Evolutionary conservation across 75 land plant genomes (phyloP).

Genomic region (Selaginella moellendorffii): DNA sequence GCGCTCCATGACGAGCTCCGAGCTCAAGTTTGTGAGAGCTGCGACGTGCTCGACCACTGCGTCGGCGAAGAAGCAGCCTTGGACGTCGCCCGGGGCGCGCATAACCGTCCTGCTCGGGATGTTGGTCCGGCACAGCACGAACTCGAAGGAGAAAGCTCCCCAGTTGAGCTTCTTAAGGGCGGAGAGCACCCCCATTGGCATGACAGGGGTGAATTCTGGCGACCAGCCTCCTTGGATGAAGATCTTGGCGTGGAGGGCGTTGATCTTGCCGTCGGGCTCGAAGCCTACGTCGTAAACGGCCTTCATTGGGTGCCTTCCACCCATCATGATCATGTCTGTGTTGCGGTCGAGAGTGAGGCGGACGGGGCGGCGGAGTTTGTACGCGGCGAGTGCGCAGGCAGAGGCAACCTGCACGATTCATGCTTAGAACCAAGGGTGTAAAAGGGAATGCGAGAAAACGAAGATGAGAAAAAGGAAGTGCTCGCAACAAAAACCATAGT

Average conservation of each 20-base stretch:
- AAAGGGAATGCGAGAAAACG: too few relatives aligned
- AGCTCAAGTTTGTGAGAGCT: constrained; percentile 37
- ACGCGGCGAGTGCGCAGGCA: constrained; percentile 86
- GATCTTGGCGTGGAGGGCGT: constrained; percentile 50
- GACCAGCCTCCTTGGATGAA: constrained; percentile 64
- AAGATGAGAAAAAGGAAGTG: neutral
- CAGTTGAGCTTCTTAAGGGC: constrained; percentile 12
- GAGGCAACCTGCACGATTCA: constrained; percentile 69
- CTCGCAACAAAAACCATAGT: neutral
- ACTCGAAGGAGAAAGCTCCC: constrained; percentile 54
- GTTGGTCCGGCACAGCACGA: constrained; percentile 74
- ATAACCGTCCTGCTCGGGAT: constrained; percentile 49
- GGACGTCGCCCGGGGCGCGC: constrained; percentile 80
- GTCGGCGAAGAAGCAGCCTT: constrained; percentile 74
- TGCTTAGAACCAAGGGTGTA: too few relatives aligned
- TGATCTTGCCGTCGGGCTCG: constrained; percentile 56
- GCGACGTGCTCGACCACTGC: constrained; percentile 75
- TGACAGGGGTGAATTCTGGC: constrained; percentile 48
- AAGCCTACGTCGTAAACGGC: constrained; percentile 68
- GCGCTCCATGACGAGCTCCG: constrained; percentile 32
- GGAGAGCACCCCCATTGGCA: constrained; percentile 26
- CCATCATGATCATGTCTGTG: constrained; percentile 78
- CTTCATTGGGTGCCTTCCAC: constrained; percentile 74
- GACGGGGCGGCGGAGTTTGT: constrained; percentile 56
- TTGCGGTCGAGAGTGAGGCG: constrained; percentile 68